These are phyloP conservation scores for Alternaria triticina DNA, from an alignment of 2,329 filamentous ascomycete genomes.

Conservation along the genomic window DNA sequence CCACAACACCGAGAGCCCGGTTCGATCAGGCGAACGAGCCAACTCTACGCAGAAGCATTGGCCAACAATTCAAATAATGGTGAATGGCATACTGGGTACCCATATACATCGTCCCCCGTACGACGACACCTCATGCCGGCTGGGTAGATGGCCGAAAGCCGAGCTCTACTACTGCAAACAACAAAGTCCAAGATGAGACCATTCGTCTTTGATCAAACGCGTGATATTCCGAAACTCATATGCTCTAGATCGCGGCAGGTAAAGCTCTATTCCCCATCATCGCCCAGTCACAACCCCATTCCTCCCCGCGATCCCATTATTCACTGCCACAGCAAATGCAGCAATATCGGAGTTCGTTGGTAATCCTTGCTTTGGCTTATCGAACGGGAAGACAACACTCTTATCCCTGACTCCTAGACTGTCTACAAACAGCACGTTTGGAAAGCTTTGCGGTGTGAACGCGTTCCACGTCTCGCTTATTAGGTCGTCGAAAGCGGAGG, in stretches of 20 bases:
- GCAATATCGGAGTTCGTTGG: slow-evolving; percentile 36
- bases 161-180: no score
- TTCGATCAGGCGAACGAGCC: neutral
- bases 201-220: rapidly evolving
- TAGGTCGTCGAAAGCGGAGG: slow-evolving; percentile 38
- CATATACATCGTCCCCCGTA: neutral
- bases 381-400: slow-evolving; percentile 39
- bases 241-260: neutral
- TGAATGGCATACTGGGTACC: neutral
- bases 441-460: slow-evolving; percentile 43
- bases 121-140: neutral
- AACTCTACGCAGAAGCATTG: neutral
- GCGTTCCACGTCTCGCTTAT: slow-evolving; percentile 41
- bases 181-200: neutral
- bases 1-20: neutral
- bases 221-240: neutral
- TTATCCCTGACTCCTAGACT: slow-evolving; percentile 42
- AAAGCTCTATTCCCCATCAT: neutral
- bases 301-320: slow-evolving; percentile 41
- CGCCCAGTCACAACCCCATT: slow-evolving; percentile 34
- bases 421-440: slow-evolving; percentile 47
- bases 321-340: slow-evolving; percentile 46
- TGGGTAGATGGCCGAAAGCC: neutral
- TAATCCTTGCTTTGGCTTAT: slow-evolving; percentile 28
- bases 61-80: rapidly evolving